A percentile compares a stretch with the other conserved stretches of the same genome.
These are phyloP conservation scores for Tetrapisispora taiwanensis DNA, from an alignment of 805 yeast species.

Conservation along the genomic window DNA sequence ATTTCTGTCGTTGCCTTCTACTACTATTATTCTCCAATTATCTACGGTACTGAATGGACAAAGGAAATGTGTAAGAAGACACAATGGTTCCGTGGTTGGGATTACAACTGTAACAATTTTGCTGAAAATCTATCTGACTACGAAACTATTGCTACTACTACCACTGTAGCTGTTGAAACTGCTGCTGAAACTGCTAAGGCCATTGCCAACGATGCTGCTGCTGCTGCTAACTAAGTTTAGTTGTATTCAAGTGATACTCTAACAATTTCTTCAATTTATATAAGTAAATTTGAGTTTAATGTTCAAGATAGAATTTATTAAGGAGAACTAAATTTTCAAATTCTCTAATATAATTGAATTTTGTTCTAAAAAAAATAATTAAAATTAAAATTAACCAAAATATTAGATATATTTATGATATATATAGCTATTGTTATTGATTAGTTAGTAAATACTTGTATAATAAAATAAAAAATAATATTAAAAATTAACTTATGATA, in stretches of 20 bases:
- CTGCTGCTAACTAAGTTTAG: neutral
- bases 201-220: neutral
- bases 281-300: no score
- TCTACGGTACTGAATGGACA: conserved; percentile 78
- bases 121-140: conserved; percentile 22
- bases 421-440: neutral
- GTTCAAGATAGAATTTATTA: neutral
- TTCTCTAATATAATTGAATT: neutral
- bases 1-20: conserved; percentile 45
- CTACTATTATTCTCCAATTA: conserved; percentile 55
- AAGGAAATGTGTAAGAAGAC: conserved; percentile 50
- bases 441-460: conserved; percentile 1
- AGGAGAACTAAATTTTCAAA: neutral
- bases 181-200: neutral
- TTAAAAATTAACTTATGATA: neutral
- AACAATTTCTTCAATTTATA: no score
- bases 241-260: neutral
- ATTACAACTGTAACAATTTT: conserved; percentile 71
- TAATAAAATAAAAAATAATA: neutral
- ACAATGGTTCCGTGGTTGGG: conserved; percentile 64
- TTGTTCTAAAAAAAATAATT: neutral
- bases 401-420: neutral
- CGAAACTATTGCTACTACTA: conserved; percentile 3
- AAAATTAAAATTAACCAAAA: neutral
- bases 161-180: neutral